phyloP scores from a whole-genome alignment of 768 basidiomycete species.

The Xanthoconium purpureum region DNA sequence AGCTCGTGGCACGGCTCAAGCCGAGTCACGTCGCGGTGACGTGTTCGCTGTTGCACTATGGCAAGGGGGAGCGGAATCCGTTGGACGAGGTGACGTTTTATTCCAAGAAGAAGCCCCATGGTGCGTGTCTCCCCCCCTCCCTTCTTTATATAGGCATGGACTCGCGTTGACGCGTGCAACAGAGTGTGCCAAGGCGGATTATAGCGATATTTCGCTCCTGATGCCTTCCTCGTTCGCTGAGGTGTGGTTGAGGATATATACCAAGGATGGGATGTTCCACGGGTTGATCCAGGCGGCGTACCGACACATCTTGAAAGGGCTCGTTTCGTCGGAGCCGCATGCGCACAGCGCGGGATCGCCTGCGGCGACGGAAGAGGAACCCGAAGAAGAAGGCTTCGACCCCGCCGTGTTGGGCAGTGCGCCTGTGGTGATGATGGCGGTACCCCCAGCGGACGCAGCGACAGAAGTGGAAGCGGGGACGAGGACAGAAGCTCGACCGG shows the following conservation, averaged over 20 bases:
- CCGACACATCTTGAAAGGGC: constrained; percentile 37
- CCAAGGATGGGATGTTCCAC: constrained; percentile 54
- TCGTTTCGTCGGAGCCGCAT: constrained; percentile 9
- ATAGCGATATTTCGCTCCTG: constrained; percentile 61
- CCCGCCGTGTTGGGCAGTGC: constrained; percentile 4
- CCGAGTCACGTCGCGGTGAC: constrained; percentile 62
- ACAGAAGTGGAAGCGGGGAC: no score
- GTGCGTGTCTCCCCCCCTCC: constrained; percentile 37
- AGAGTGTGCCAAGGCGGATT: constrained; percentile 46
- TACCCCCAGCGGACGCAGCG: no score
- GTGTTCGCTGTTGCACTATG: constrained; percentile 67
- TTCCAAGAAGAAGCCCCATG: constrained; percentile 56
- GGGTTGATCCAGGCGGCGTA: constrained; percentile 70
- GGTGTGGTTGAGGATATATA: constrained; percentile 65
- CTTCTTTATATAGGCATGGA: no score
- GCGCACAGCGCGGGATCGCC: not conserved
- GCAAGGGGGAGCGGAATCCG: constrained; percentile 69
- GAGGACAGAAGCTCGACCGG: no score
- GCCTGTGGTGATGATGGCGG: not conserved
- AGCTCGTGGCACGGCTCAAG: constrained; percentile 35
- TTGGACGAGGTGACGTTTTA: constrained; percentile 71
- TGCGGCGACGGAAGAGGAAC: not conserved
- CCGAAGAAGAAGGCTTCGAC: constrained; percentile 14
- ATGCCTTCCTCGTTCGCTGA: constrained; percentile 69
- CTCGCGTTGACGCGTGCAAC: not conserved